These are phyloP conservation scores for Prunus mira DNA, from an alignment of 306 rosid genomes.

Conservation along the genomic window DNA sequence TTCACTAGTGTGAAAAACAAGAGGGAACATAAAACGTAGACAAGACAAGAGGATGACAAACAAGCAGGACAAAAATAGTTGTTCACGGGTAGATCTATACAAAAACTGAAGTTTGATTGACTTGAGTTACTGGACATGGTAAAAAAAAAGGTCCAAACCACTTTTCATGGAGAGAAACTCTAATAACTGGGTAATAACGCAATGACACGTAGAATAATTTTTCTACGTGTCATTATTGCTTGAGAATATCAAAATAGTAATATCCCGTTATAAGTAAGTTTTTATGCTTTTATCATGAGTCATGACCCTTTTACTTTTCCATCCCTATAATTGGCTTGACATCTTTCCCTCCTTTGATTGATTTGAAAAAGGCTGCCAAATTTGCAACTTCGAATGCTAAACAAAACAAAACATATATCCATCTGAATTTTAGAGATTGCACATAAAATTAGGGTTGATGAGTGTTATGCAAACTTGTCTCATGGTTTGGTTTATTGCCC, in stretches of 20 bases:
- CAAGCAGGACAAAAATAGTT: slow-evolving; percentile 18
- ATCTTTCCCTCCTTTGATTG: neutral
- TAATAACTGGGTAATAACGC: rapidly evolving
- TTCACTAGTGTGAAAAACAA: neutral
- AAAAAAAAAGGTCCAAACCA: neutral
- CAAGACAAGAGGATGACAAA: neutral
- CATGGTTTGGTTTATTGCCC: slow-evolving; percentile 13
- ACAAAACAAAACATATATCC: neutral
- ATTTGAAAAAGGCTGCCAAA: neutral
- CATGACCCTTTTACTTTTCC: neutral
- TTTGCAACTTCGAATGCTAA: neutral
- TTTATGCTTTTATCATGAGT: too few species aligned
- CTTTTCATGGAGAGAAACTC: neutral
- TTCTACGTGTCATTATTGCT: rapidly evolving
- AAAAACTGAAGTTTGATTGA: neutral
- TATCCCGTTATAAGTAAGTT: too few species aligned
- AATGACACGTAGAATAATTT: too few species aligned
- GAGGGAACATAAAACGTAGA: neutral
- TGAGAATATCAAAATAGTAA: rapidly evolving
- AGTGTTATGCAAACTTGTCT: slow-evolving; percentile 18
- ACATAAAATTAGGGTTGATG: neutral
- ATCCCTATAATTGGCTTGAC: neutral
- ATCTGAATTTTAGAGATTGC: neutral
- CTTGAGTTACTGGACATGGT: neutral
- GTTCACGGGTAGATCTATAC: slow-evolving; percentile 13